Conservation (phyloP, 1,139 yeast genomes). For the Lodderomyces parapsilosis region DNA sequence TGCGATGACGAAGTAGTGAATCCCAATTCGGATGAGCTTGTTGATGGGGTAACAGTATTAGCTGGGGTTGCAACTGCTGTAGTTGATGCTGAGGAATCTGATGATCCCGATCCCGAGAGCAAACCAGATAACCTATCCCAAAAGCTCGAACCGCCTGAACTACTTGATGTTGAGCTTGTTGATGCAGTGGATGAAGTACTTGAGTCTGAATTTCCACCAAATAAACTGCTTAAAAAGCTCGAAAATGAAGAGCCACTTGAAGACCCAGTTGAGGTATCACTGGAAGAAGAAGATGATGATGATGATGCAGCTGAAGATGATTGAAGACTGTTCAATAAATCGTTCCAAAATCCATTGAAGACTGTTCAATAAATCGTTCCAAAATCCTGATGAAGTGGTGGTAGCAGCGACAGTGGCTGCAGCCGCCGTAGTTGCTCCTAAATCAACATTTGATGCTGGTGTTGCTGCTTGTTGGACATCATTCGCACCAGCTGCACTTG, state of each 20-base stretch:
- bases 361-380: conserved; percentile 7
- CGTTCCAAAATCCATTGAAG: conserved; percentile 8
- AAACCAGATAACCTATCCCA: conserved; percentile 2
- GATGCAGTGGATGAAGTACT: conserved; percentile 3
- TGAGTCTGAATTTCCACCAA: conserved; percentile 3
- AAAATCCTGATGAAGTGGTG: conserved; percentile 7
- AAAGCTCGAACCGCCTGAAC: conserved; percentile 1
- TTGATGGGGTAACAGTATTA: conserved; percentile 4
- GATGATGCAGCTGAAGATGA: conserved; percentile 5
- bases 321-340: conserved; percentile 6
- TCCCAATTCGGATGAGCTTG: conserved; percentile 1
- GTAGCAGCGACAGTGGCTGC: conserved; percentile 11
- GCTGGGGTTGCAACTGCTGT: conserved; percentile 9
- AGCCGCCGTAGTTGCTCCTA: conserved; percentile 16
- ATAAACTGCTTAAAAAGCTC: conserved; percentile 1
- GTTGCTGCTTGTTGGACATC: background rate
- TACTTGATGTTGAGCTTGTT: conserved; percentile 2
- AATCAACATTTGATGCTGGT: conserved; percentile 10
- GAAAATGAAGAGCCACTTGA: background rate
- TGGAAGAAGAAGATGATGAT: conserved; percentile 5
- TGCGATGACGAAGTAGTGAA: conserved; percentile 6
- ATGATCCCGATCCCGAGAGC: conserved; percentile 1
- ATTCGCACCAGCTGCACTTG: background rate
- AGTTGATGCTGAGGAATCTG: conserved; percentile 7
- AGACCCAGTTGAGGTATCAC: conserved; percentile 8